Evolutionary conservation across 2,329 filamentous ascomycete species (phyloP), one percentile per base, ranked within the genome.

Genomic region (Raffaelea albimanens): DNA sequence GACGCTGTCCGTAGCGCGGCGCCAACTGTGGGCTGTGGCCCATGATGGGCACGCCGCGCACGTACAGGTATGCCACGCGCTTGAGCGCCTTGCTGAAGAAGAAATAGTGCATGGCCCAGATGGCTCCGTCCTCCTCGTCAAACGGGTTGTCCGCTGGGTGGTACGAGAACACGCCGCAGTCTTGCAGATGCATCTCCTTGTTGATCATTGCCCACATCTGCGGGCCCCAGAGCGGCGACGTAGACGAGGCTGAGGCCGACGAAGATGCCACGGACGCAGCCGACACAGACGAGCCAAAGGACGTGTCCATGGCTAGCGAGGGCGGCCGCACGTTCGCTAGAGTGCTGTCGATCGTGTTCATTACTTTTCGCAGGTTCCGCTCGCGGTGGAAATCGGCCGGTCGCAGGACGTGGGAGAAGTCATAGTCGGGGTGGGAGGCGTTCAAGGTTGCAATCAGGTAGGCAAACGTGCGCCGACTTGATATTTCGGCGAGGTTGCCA

Each of bases 391-490:
- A 98, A 63, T 98, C 93, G 33, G 83, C 78, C 0, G 93, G 90
- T 34, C 90, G 83, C 50, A 97, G 72, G 31, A 93, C 83, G 60
- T 95, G 85, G 2, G 89, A 95, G 67, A 98, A 98, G 65, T 98
- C 93, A 65, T 98, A 97, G 66, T 98, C 87, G 2, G 87, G 82
- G 67, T 98, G 91, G 50, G 87, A 95, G 5, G 93, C 93, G 61
- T 98, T 98, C 33, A 98, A 73, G 0, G 91, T 97, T 34, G 93
- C 93, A 57, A 98, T 97, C 45, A 98, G 70, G 64, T 97, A 97
- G 40, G 93, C 90, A 66, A 95, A 97, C 0, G 87, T 95, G 56
- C 91, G 82, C 34, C 93, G 85, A 60, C 88, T 93, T 42, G 87
- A 87, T 44, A 89, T 80, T 58, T 96, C 86, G 51, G 86, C 90